Evolutionary conservation across 164 flowering plant species (phyloP), one percentile per base, ranked within the genome.

Genomic region (Tinospora cordifolia): DNA sequence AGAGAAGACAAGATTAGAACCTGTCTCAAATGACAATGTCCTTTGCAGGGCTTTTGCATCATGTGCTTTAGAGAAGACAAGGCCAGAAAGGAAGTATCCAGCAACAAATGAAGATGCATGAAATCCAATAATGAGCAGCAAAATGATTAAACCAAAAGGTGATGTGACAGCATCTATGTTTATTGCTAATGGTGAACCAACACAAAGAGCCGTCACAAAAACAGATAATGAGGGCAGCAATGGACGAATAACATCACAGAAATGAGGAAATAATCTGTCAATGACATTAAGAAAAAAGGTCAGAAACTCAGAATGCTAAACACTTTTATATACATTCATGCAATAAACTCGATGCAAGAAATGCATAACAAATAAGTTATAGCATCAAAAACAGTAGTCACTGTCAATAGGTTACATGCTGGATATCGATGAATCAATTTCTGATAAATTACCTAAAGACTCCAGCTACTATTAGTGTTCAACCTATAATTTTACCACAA

Each of bases 131-230:
- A 94, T 79, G 62, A 91, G 86, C 72, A 88, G 73, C 74, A 88
- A 63, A 69, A 91, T 79, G 25, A 79, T 84, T 12, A 86, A 19
- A 63, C 98, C 98, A 63, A 90, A 90, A 38, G 98, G 89, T 34
- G 98, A 91, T 80, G 89, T 34, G 59, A 94, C 86, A 40, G 93
- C 81, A 0, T 82, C 76, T 15, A 88, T 84, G 75, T 91, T 94
- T 71, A 88, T 83, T 25, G 98, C 97, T 65, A 94, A 87, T 65
- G 97, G 97, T 60, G 98, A 90, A 69, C 98, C 97, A 79, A 90
- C 96, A 79, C 98, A 94, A 14, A 83, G 84, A 73, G 97, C 90
- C 65, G 97, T 90, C 69, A 91, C 97, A 69, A 90, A 79, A 15
- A 94, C 97, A 39, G 98, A 94, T 1, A 94, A 82, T 30, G 91